Conservation (phyloP, 176 grass and related monocot genomes). For the Oryza glaberrima region DNA sequence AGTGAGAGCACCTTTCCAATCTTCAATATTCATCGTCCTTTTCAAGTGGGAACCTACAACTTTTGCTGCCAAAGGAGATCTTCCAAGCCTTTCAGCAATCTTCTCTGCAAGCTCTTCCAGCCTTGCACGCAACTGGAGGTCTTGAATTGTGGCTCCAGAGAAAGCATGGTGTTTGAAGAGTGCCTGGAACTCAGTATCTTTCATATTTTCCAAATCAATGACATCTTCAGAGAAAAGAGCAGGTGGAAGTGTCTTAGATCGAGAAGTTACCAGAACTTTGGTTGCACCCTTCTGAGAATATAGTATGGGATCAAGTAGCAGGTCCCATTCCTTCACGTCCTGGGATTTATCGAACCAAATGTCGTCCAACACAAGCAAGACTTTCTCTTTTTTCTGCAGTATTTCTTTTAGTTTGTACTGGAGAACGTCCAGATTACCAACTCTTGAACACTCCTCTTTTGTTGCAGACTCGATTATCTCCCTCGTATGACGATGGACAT, state of each 20-base stretch:
- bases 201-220: neutral
- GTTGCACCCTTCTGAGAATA: neutral
- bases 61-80: neutral
- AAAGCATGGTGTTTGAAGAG: slow-evolving; percentile 33
- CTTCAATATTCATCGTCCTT: neutral
- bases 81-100: neutral
- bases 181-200: neutral
- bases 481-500: neutral
- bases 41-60: neutral
- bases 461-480: slow-evolving; percentile 11
- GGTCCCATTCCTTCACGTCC: slow-evolving; percentile 2
- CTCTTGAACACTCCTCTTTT: neutral
- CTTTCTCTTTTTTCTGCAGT: neutral
- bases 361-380: slow-evolving; percentile 31
- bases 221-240: neutral
- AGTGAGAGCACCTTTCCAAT: neutral
- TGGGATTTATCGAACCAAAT: neutral
- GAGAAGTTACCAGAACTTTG: slow-evolving; percentile 8
- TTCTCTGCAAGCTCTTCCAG: neutral
- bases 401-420: neutral
- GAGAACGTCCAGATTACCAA: neutral
- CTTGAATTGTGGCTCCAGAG: neutral
- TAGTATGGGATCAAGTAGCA: neutral
- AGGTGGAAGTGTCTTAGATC: neutral
- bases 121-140: neutral